Percentiles rank a stretch among this genome's conserved stretches.
These are phyloP conservation scores for Babesia divergens DNA, from an alignment of 169 alveolate genomes.

Conservation along the genomic window DNA sequence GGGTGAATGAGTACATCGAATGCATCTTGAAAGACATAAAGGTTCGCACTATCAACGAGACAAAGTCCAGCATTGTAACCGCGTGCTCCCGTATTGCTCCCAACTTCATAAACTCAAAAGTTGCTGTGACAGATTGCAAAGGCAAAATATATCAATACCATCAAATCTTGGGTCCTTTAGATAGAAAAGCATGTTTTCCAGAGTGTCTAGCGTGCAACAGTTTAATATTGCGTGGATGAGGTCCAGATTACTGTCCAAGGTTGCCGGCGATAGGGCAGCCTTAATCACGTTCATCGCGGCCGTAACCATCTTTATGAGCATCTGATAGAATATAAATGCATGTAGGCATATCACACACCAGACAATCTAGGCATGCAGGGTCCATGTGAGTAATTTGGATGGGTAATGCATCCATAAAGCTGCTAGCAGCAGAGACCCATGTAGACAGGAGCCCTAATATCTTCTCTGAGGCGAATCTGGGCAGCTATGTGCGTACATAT, in stretches of 20 bases:
- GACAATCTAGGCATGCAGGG: background rate
- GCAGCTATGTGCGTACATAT: background rate
- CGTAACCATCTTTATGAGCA: conserved; percentile 7
- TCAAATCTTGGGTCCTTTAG: background rate
- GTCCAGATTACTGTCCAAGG: conserved; percentile 17
- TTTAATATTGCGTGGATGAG: background rate
- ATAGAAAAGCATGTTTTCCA: background rate
- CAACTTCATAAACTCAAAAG: background rate
- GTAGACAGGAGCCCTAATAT: background rate
- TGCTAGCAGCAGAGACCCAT: background rate
- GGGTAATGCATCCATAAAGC: background rate
- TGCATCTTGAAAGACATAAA: conserved; percentile 17
- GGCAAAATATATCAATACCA: background rate
- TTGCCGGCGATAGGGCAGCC: conserved; percentile 20
- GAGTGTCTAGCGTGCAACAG: background rate
- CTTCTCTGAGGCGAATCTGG: conserved; percentile 4
- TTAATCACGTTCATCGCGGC: conserved; percentile 6
- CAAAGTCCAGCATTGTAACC: conserved; percentile 1
- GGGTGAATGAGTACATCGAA: background rate
- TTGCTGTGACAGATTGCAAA: background rate
- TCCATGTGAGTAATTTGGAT: no score
- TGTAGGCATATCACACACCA: background rate
- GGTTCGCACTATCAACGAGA: conserved; percentile 4
- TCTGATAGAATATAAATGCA: background rate
- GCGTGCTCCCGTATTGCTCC: background rate